phyloP scores from a whole-genome alignment of 2,329 filamentous ascomycete species.

The Tympanopsis confertula region DNA sequence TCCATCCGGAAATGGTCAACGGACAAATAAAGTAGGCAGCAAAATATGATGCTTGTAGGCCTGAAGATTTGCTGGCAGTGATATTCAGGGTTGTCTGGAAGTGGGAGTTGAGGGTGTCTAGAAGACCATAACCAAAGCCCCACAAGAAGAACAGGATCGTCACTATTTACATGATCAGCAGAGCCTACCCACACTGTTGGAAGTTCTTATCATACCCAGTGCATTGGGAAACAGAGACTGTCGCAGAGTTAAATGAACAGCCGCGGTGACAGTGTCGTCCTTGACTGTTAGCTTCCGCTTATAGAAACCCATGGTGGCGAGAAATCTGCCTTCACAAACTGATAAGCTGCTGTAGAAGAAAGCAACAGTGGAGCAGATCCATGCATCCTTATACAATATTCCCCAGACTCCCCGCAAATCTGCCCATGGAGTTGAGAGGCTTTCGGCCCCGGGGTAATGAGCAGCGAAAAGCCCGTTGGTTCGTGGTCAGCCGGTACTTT shows the following conservation, averaged over 20 bases:
- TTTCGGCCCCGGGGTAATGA: too few relatives aligned
- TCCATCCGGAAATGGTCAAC: conserved; percentile 28
- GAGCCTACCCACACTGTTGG: too few relatives aligned
- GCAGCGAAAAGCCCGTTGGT: too few relatives aligned
- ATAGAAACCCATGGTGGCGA: conserved; percentile 13
- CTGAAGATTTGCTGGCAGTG: conserved; percentile 28
- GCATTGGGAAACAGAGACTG: conserved; percentile 20
- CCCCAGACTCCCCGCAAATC: too few relatives aligned
- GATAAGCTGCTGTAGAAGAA: too few relatives aligned
- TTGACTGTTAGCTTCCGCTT: conserved; percentile 17
- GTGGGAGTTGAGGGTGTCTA: conserved; percentile 35
- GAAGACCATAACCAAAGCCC: conserved; percentile 32
- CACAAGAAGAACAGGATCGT: conserved; percentile 33
- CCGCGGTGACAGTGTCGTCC: conserved; percentile 19
- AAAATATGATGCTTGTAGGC: conserved; percentile 38
- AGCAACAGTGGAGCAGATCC: too few relatives aligned
- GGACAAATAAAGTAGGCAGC: conserved; percentile 27
- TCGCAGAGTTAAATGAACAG: conserved; percentile 16
- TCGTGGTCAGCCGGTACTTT: too few relatives aligned
- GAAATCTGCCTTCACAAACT: too few relatives aligned
- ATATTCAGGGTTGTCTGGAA: conserved; percentile 34
- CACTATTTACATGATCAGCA: conserved; percentile 17
- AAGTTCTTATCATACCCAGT: conserved; percentile 11
- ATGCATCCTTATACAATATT: too few relatives aligned
- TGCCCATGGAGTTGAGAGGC: too few relatives aligned